Base-by-base conservation (phyloP, 805 yeast genomes). In the Sugiyamaella valdiviana region DNA sequence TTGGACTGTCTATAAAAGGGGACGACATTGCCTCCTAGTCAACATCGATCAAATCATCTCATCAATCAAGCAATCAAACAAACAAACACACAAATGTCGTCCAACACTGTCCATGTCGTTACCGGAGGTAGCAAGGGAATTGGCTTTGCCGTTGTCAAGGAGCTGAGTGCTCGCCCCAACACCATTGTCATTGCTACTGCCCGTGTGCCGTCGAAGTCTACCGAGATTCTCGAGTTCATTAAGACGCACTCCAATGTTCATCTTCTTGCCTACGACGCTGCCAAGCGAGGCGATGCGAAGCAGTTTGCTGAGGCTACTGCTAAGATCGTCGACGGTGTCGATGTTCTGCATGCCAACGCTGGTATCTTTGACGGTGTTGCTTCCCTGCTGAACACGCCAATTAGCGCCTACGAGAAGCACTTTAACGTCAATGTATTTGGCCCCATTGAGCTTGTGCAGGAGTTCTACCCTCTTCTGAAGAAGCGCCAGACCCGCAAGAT, bases 121-220 rank as follows among this genome's bases (percentile, higher is more conserved):
- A 65, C 71, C 2, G 71, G 72, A 14, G 61, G 62, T 1, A 58
- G 62, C 19, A 49, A 66, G 5, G 71, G 72, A 17, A 53, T 67
- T 35, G 72, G 72, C 1, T 60, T 59, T 23, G 65, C 68, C 6
- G 38, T 68, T 4, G 69, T 59, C 24, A 58, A 63, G 39, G 53
- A 50, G 26, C 49, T 66, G 16, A 55, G 63, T 36, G 46, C 45
- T 10, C 48, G 55, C 6, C 42, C 59, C 20, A 39, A 53, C 15
- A 59, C 55, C 43, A 17, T 40, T 6, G 63, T 67, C 12, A 51
- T 64, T 39, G 65, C 63, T 1, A 37, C 60, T 14, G 50, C 52
- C 15, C 41, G 61, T 5, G 51, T 39, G 29, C 53, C 52, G 20
- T 2, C 36, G 2, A 35, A 26, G 5, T 51, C 61, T 15, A 36